Conservation (phyloP, 768 basidiomycete species). For the Amanita pseudoporphyria region DNA sequence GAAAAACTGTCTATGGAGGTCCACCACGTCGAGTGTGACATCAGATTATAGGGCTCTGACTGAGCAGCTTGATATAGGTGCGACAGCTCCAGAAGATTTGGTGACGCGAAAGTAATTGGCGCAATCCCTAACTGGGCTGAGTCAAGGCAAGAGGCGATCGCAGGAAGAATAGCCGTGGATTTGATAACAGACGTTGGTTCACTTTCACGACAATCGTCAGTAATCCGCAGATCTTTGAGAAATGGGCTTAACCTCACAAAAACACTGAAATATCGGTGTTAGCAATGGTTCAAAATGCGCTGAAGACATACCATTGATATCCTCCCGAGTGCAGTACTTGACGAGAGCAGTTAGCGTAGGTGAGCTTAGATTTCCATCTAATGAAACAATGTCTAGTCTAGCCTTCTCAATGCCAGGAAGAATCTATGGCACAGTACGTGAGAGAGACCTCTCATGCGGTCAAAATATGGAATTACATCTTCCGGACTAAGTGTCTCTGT, state of each 20-base stretch:
- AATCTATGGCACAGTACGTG: slow-evolving; percentile 29
- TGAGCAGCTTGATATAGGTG: slow-evolving; percentile 44
- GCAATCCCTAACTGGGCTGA: slow-evolving; percentile 17
- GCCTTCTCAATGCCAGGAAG: slow-evolving; percentile 36
- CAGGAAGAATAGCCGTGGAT: slow-evolving; percentile 58
- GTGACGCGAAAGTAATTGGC: slow-evolving; percentile 67
- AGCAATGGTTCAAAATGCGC: not conserved
- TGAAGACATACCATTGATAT: slow-evolving; percentile 42
- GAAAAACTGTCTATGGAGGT: slow-evolving; percentile 48
- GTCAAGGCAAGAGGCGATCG: slow-evolving; percentile 34
- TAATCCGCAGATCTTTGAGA: not conserved
- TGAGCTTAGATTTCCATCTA: slow-evolving; percentile 70
- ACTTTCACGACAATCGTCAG: slow-evolving; percentile 27
- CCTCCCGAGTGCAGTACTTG: slow-evolving; percentile 33
- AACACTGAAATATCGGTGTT: slow-evolving; percentile 39
- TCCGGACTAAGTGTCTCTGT: slow-evolving; percentile 37
- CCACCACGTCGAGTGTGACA: slow-evolving; percentile 57
- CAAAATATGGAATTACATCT: slow-evolving; percentile 24
- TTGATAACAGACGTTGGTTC: slow-evolving; percentile 94
- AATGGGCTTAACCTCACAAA: slow-evolving; percentile 43
- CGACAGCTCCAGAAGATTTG: slow-evolving; percentile 75
- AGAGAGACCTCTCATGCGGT: not conserved
- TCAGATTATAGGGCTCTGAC: slow-evolving; percentile 36
- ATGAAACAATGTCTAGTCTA: slow-evolving; percentile 48
- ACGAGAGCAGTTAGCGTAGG: slow-evolving; percentile 43